These are phyloP conservation scores for Stagonosporopsis cucurbitacearum DNA, from an alignment of 2,329 filamentous ascomycete species.

Conservation along the genomic window DNA sequence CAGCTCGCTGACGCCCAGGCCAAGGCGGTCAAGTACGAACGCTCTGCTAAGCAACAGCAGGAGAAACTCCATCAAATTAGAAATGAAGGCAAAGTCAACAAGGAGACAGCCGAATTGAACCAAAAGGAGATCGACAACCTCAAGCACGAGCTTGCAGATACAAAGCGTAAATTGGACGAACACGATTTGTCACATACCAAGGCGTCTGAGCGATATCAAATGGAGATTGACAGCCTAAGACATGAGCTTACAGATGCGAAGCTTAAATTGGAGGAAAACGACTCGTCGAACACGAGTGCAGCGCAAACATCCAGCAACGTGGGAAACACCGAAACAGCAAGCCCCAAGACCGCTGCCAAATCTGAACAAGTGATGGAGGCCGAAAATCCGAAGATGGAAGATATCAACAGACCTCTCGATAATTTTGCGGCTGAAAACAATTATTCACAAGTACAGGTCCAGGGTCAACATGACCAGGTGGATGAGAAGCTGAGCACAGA, in stretches of 20 bases:
- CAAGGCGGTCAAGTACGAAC: not conserved
- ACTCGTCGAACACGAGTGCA: not conserved
- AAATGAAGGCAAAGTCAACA: too few relatives aligned
- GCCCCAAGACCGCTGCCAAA: not conserved
- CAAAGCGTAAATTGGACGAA: not conserved
- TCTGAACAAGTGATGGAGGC: not conserved
- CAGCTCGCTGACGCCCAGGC: not conserved
- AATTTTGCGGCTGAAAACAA: too few relatives aligned
- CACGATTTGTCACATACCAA: not conserved
- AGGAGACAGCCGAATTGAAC: too few relatives aligned
- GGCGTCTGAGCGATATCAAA: too few relatives aligned
- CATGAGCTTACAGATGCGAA: not conserved
- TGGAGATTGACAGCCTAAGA: not conserved
- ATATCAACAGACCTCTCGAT: not conserved
- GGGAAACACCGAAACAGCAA: not conserved
- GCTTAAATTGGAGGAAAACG: not conserved
- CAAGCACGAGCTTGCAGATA: not conserved
- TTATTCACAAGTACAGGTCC: too few relatives aligned
- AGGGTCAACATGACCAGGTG: too few relatives aligned
- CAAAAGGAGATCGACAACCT: not conserved
- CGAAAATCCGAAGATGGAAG: not conserved
- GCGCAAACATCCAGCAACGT: not conserved
- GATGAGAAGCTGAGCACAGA: not conserved
- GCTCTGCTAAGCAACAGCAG: not conserved
- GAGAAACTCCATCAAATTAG: not conserved